Evolutionary conservation across 1,284 basidiomycete species (phyloP).

Genomic region (Ceratobasidium theobromae): DNA sequence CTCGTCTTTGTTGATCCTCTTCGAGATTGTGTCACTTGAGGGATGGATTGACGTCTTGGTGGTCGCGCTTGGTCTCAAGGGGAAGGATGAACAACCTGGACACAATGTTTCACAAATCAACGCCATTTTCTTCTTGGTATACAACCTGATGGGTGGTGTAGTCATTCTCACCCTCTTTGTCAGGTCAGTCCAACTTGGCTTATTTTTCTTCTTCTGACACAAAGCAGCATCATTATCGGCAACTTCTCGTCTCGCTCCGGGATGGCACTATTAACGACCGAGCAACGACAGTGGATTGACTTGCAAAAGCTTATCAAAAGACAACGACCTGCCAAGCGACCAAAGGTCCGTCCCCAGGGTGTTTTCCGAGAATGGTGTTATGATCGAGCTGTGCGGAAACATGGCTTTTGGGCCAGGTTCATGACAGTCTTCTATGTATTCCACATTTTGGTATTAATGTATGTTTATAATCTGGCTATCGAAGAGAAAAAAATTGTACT

Average conservation of each 20-base stretch:
- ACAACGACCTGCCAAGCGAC: conserved; percentile 84
- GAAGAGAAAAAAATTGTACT: background rate
- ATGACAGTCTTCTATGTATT: conserved; percentile 83
- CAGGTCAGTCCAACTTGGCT: conserved; percentile 55
- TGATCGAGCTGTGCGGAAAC: conserved; percentile 85
- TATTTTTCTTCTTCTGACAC: background rate
- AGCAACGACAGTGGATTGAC: conserved; percentile 97
- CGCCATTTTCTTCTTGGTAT: conserved; percentile 90
- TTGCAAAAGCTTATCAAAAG: conserved; percentile 85
- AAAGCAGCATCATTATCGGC: conserved; percentile 84
- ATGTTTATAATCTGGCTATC: conserved; percentile 25
- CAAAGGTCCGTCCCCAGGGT: conserved; percentile 59
- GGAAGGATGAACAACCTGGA: conserved; percentile 66
- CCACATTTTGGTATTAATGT: conserved; percentile 89
- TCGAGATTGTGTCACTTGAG: conserved; percentile 95
- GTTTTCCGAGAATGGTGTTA: conserved; percentile 83
- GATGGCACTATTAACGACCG: conserved; percentile 76
- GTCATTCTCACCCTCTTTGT: conserved; percentile 89
- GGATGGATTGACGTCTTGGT: conserved; percentile 95
- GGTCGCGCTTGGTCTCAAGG: conserved; percentile 79
- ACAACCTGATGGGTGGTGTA: conserved; percentile 89
- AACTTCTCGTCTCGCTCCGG: conserved; percentile 90
- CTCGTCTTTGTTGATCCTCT: conserved; percentile 85
- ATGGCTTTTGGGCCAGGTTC: conserved; percentile 88
- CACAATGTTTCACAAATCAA: conserved; percentile 76